phyloP scores from a whole-genome alignment of 352 stramenopile species.

The Vaucheria bursata region DNA sequence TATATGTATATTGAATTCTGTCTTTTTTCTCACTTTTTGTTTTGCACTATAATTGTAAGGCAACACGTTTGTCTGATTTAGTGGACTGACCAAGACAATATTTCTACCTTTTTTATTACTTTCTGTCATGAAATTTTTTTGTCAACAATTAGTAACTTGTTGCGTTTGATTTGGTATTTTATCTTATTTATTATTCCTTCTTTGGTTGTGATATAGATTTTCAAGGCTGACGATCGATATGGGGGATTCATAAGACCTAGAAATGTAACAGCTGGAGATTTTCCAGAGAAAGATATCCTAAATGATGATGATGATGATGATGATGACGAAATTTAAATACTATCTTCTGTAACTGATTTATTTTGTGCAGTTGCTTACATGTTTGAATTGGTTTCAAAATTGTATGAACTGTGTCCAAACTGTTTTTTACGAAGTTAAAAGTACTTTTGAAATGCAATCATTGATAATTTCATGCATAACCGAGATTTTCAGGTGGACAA shows the following conservation, averaged over 20 bases:
- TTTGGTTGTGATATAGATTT: constrained; percentile 60
- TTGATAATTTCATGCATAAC: too few species aligned
- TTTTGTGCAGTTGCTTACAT: too few species aligned
- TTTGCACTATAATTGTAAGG: not conserved
- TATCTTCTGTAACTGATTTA: too few species aligned
- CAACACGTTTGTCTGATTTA: not conserved
- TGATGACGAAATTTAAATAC: constrained; percentile 39
- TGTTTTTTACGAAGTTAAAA: too few species aligned
- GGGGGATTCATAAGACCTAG: constrained; percentile 84
- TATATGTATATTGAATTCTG: not conserved
- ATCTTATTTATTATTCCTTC: not conserved
- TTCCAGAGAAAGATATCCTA: constrained; percentile 65
- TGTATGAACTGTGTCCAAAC: too few species aligned
- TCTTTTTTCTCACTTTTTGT: not conserved
- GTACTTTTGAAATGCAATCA: too few species aligned
- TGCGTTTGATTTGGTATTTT: not conserved
- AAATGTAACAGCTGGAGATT: constrained; percentile 86
- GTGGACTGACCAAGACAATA: not conserved
- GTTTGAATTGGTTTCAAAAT: too few species aligned
- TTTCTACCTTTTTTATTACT: not conserved
- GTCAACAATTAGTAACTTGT: not conserved
- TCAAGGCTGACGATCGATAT: constrained; percentile 77
- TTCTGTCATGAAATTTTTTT: not conserved
- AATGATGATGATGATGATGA: constrained; percentile 57
- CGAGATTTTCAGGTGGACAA: too few species aligned